Evolutionary conservation across 192 early-diverging fungal species (phyloP).

Genomic region (Podila epigama): DNA sequence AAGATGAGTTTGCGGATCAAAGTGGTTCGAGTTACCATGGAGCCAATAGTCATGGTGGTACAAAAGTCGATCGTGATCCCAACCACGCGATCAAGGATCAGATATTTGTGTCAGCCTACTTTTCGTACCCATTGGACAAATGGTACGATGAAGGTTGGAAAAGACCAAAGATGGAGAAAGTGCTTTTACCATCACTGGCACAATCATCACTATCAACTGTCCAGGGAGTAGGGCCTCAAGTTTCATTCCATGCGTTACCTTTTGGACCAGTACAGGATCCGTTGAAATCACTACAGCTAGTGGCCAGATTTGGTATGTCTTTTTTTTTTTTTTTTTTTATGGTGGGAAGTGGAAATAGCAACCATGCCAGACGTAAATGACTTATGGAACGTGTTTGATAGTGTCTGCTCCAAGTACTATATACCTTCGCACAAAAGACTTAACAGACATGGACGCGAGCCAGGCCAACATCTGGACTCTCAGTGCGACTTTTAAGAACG

Average conservation of each 20-base stretch:
- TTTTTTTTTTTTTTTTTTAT: not conserved
- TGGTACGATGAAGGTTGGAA: slow-evolving; percentile 63
- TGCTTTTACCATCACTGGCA: slow-evolving; percentile 5
- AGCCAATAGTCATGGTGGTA: not conserved
- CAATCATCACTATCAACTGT: not conserved
- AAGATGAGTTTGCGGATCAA: slow-evolving; percentile 11
- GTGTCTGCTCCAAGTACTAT: slow-evolving; percentile 50
- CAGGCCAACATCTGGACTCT: slow-evolving; percentile 57
- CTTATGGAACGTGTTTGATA: slow-evolving; percentile 22
- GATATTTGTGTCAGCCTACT: slow-evolving; percentile 50
- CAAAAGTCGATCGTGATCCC: not conserved
- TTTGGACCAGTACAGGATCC: slow-evolving; percentile 33
- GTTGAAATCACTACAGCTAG: slow-evolving; percentile 20
- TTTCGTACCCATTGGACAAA: slow-evolving; percentile 58
- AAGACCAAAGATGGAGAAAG: not conserved
- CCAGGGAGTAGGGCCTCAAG: not conserved
- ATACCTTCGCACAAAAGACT: slow-evolving; percentile 48
- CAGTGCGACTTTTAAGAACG: slow-evolving; percentile 41
- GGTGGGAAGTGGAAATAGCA: no score
- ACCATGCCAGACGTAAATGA: no score
- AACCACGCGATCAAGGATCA: slow-evolving; percentile 34
- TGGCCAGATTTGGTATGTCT: slow-evolving; percentile 28
- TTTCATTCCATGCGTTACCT: slow-evolving; percentile 2
- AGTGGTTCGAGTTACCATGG: not conserved
- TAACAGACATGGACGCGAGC: slow-evolving; percentile 62